phyloP scores from a whole-genome alignment of 2,329 filamentous ascomycete genomes.

The Ascochyta clinopodiicola region DNA sequence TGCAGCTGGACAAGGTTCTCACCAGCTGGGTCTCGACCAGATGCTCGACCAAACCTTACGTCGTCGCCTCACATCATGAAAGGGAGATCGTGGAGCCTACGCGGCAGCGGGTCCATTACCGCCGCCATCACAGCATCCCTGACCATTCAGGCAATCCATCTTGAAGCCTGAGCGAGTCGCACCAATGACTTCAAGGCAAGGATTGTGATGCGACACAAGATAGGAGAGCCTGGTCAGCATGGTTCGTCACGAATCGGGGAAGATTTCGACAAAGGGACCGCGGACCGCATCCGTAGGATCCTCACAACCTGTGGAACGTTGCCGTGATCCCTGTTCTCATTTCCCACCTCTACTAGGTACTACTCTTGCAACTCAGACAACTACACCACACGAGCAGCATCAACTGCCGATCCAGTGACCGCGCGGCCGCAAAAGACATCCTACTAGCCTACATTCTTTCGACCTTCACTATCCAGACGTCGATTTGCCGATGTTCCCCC shows the following conservation, averaged over 20 bases:
- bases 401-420: neutral
- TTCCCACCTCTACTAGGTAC: too few species aligned
- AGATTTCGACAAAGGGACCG: neutral
- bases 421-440: neutral
- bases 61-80: neutral
- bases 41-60: neutral
- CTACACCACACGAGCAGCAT: neutral
- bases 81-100: conserved; percentile 6
- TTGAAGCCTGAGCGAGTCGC: neutral
- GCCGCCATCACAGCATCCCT: neutral
- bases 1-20: neutral
- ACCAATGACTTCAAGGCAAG: conserved; percentile 1
- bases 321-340: too few species aligned
- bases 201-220: conserved; percentile 3
- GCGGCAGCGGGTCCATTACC: neutral
- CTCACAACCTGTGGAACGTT: neutral
- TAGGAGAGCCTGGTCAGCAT: neutral
- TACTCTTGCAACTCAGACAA: too few species aligned
- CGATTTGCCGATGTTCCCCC: neutral
- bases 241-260: neutral
- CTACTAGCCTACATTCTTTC: neutral
- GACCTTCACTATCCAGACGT: neutral
- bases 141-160: neutral
- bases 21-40: neutral
- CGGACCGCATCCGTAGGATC: conserved; percentile 3